Evolutionary conservation across 495 filamentous ascomycete genomes (phyloP), one percentile per base, ranked within the genome.

Genomic region (Pyronema domesticum): DNA sequence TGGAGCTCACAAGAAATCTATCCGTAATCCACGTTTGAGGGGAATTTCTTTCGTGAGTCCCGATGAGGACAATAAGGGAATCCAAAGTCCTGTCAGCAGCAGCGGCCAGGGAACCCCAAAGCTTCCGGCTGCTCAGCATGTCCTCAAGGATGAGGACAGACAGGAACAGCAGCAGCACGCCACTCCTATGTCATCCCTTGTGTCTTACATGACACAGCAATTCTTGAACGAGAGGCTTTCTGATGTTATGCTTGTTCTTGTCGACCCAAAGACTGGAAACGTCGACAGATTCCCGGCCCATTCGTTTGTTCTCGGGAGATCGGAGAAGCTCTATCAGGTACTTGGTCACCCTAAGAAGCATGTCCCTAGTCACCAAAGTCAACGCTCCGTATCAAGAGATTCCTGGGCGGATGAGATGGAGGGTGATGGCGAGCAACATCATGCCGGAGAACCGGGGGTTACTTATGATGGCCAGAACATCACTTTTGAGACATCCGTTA

Each of bases 281-380:
- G 33, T 19, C 14, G 33, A 42, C 7, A 42, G 51, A 36, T 60
- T 63, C 44, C 53, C 23, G 14, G 54, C 61, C 10, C 61, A 64
- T 46, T 64, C 60, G 18, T 64, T 64, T 40, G 55, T 64, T 33
- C 34, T 64, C 6, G 51, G 57, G 11, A 57, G 61, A 53, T 64
- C 61, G 43, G 35, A 14, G 19, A 59, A 64, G 51, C 19, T 64
- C 15, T 55, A 47, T 33, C 18, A 37, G 39, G 46, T 63, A 1
- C 55, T 63, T 50, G 53, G 53, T 51, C 44, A 44, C 36, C 18
- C 49, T 7, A 36, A 54, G 15, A 51, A 51, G 50, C 3, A 17
- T 14, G 45, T 35, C 3, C 37, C 18, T 15, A 36, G 34, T n/a
- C 33, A 33, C 34, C 30, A 19, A 10, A 46, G 19, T n/a, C 5